Evolutionary conservation across 345 rosid species (phyloP), one percentile per base, ranked within the genome.

Genomic region (Carallia brachiata): DNA sequence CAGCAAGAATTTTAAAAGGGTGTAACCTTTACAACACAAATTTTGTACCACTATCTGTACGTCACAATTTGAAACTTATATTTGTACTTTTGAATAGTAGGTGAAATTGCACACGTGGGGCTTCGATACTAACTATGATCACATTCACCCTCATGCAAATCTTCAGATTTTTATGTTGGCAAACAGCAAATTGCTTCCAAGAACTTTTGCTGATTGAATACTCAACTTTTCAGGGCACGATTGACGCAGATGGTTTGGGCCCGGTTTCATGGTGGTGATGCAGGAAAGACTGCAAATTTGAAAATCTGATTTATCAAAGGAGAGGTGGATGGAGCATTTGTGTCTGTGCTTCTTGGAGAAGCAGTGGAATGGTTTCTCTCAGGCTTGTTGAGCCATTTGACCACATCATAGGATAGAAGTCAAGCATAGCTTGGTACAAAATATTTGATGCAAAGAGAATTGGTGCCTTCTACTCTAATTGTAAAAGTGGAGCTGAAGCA

Each of bases 201-300:
- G 47, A 52, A 31, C 19, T 19, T 2, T 57, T 13, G 9, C 37
- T 54, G 32, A 31, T 17, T 27, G 19, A 1, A 15, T 30, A 32
- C 23, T 67, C 18, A 4, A 7, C 63, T 57, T 76, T 77, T 66
- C 86, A 93, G 98, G 98, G 96, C 37, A 71, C 84, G 15, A 37
- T 89, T 64, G 86, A 93, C 65, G 73, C 54, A n/a, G 93, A 90
- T 66, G 93, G 98, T 69, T 74, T 93, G 57, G 97, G 96, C 18
- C 93, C 89, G 3, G 80, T 84, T 79, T 84, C 90, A n/a, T 92
- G 96, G 98, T 92, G 96, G 50, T 68, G 73, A 77, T 70, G 80
- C 52, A 62, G 75, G 66, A 37, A 40, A 55, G 32, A 10, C 37
- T 4, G 36, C 7, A 50, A 50, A 19, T n/a, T 18, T 31, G 19